Evolutionary conservation across 1,284 basidiomycete genomes (phyloP), one percentile per base, ranked within the genome.

Genomic region (Amylostereum areolatum): DNA sequence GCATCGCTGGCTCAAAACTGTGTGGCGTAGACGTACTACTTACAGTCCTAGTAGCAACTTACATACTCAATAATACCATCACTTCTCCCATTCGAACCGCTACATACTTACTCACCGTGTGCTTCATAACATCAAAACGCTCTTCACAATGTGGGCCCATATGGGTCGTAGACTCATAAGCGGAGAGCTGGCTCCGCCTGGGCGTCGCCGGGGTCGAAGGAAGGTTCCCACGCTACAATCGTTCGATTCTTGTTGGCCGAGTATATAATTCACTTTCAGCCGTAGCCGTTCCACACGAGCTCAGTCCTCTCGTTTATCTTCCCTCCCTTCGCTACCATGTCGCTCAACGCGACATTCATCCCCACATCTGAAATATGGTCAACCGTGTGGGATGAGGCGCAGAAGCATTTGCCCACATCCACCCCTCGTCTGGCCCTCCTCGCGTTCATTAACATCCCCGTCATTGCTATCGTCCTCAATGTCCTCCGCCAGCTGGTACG

Each of bases 401-500:
- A 74, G 32, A 57, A 56, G 27, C 56, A 59, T 43, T 52, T 68
- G 45, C 60, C 61, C 46, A 47, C 59, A 12, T 58, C 62, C 6
- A 56, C 58, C 2, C 49, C 59, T 5, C 60, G 62, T 43, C 53
- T 68, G 30, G 52, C 62, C 32, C 47, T 69, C 40, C 57, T 67
- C 40, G 59, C 62, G n/a, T 48, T 70, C 50, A 56, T 69, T 52
- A 68, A 68, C 55, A 62, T 73, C 34, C 77, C 77, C 2, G 11
- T 78, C 50, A 51, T 76, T 47, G 70, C 64, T 46, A 72, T 87
- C 37, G 62, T 71, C 3, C 57, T 86, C 47, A 86, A 89, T 57
- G 73, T 86, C 40, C 64, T 81, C 9, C 66, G 69, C 49, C 85
- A 87, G 63, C 60, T 85, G 48, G 83, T 85, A 56, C 50, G 78